Base-by-base conservation (phyloP, 768 basidiomycete genomes). In the Lactarius akahatsu region DNA sequence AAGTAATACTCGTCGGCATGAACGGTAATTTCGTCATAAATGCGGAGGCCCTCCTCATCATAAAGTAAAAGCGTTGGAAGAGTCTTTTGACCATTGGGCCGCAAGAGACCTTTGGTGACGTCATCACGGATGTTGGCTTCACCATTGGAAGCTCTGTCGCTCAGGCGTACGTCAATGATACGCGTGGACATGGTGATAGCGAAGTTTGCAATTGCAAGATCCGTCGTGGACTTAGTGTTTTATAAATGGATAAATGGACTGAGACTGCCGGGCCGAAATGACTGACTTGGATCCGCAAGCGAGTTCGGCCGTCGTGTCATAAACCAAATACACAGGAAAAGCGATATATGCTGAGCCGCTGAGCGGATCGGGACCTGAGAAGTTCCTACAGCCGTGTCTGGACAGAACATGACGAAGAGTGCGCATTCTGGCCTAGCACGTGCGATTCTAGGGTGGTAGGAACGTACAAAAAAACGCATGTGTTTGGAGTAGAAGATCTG, bases 11-110 rank as follows among this genome's bases (percentile, higher is more conserved):
- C 90, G 13, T 83, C 80, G 1, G 83, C 89, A 34, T 85, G 78
- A 9, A 88, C 89, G 2, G 94, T 94, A 58, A 96, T 91, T 45
- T 85, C 81, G 77, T 96, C 94, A 78, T 94, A 96, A 18, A 95
- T 80, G 76, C 86, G 82, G 62, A 99, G 80, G 0, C 97, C 97
- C 26, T 79, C 81, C 72, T 96, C 90, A 70, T 94, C 87, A 77
- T 98, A 98, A 11, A 97, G 81, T 13, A 95, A 81, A 75, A 92
- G 78, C 0, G 93, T 95, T 8, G 95, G 94, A 26, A 97, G 76
- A 32, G 81, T 78, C 75, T 87, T 89, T 69, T 83, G 75, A 57
- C 85, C 84, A 1, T 71, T 66, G 2, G 87, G 83, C 28, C 79
- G 82, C 60, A 76, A 76, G 9, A 93, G 82, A 20, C 90, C 89